Percentiles rank a stretch among this genome's conserved stretches.
Evolutionary conservation across 805 yeast genomes (phyloP).

Genomic region (Kuraishia ogatae): DNA sequence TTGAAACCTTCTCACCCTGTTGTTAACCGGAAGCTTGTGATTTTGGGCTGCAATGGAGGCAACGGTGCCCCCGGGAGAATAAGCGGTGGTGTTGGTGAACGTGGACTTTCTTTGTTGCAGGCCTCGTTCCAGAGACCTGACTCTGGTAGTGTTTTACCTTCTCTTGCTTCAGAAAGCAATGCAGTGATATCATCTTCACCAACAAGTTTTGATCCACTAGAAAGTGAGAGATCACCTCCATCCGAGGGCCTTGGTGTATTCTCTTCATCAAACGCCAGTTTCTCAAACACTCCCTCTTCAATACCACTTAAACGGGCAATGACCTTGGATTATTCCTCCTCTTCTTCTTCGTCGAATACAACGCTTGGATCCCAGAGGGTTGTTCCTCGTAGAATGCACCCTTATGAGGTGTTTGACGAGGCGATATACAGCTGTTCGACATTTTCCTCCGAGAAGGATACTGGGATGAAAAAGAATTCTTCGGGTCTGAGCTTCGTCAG

Average conservation of each 20-base stretch:
- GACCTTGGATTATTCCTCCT: neutral
- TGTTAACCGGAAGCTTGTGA: neutral
- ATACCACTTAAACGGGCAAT: neutral
- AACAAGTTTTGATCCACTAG: neutral
- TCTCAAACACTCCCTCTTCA: neutral
- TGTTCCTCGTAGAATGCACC: slow-evolving; percentile 29
- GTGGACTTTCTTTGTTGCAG: neutral
- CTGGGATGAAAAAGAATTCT: neutral
- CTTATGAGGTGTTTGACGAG: slow-evolving; percentile 61
- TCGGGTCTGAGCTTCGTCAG: slow-evolving; percentile 1
- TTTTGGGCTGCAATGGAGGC: neutral
- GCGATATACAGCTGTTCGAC: slow-evolving; percentile 37
- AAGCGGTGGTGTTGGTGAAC: too few species aligned
- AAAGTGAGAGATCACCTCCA: neutral
- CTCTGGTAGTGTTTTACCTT: too few species aligned
- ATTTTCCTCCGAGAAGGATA: neutral
- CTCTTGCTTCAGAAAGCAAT: neutral
- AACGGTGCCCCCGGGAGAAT: neutral
- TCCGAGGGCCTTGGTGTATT: neutral
- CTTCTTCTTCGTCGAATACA: neutral
- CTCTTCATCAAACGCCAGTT: neutral
- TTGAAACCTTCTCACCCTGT: neutral
- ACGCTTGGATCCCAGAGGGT: neutral
- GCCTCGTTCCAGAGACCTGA: neutral
- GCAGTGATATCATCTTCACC: neutral